Conservation (phyloP, 495 filamentous ascomycete species). For the Trichoderma erinaceum region DNA sequence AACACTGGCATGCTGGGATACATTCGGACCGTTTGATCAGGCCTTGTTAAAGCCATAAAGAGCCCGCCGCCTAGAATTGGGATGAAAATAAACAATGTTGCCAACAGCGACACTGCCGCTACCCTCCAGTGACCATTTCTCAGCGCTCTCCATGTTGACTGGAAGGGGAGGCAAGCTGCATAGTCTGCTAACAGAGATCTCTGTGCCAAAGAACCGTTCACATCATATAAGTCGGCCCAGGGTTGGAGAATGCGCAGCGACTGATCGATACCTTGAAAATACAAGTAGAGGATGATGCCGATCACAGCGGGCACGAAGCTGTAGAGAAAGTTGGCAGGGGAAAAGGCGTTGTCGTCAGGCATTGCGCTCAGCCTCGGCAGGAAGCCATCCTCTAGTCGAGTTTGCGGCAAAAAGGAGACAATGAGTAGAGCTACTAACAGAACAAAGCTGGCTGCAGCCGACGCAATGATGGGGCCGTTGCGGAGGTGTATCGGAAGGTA, state of each 20-base stretch:
- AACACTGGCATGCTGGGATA: slow-evolving; percentile 64
- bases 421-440: slow-evolving; percentile 68
- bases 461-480: slow-evolving; percentile 54
- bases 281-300: slow-evolving; percentile 68
- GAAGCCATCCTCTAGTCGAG: slow-evolving; percentile 62
- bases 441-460: slow-evolving; percentile 51
- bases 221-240: slow-evolving; percentile 57
- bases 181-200: slow-evolving; percentile 71
- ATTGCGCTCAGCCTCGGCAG: slow-evolving; percentile 56
- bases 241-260: slow-evolving; percentile 69
- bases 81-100: slow-evolving; percentile 56
- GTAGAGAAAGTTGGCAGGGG: slow-evolving; percentile 80
- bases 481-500: slow-evolving; percentile 77
- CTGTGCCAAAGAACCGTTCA: slow-evolving; percentile 58
- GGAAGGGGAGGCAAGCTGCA: slow-evolving; percentile 54
- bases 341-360: slow-evolving; percentile 62
- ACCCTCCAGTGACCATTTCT: slow-evolving; percentile 64
- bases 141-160: slow-evolving; percentile 55
- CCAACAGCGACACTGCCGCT: slow-evolving; percentile 60
- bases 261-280: slow-evolving; percentile 70
- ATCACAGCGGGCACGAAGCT: slow-evolving; percentile 74
- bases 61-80: slow-evolving; percentile 73
- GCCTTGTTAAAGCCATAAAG: slow-evolving; percentile 68
- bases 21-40: slow-evolving; percentile 50
- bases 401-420: slow-evolving; percentile 65